Evolutionary conservation across 2,329 filamentous ascomycete species (phyloP).

Genomic region (Cercospora sp.): DNA sequence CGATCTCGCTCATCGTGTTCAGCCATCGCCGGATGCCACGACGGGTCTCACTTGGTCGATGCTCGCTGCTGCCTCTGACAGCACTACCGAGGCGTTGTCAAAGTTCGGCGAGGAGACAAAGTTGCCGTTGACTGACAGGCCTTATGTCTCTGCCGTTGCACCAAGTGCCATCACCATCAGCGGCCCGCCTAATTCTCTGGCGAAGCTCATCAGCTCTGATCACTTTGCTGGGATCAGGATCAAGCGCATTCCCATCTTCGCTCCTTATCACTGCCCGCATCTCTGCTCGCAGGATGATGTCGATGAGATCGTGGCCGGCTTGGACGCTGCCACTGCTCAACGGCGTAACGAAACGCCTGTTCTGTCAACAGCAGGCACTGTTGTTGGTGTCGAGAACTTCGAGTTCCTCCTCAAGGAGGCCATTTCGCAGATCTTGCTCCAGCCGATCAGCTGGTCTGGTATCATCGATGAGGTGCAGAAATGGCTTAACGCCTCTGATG

Average conservation of each 20-base stretch:
- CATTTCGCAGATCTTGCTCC: constrained; percentile 2
- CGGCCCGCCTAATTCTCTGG: constrained; percentile 11
- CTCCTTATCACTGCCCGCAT: constrained; percentile 13
- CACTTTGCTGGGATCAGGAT: not conserved
- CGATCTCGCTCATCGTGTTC: constrained; percentile 3
- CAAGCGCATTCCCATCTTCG: constrained; percentile 10
- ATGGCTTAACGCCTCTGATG: constrained; percentile 2
- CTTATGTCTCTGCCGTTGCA: constrained; percentile 18
- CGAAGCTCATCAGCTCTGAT: constrained; percentile 6
- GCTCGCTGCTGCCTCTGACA: not conserved
- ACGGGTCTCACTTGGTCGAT: constrained; percentile 6
- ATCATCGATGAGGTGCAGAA: not conserved
- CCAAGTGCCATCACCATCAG: constrained; percentile 18
- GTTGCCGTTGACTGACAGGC: constrained; percentile 14
- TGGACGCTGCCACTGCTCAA: not conserved
- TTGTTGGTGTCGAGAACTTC: not conserved
- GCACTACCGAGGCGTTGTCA: constrained; percentile 1
- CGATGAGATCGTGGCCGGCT: not conserved
- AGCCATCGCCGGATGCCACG: constrained; percentile 4
- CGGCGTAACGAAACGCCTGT: not conserved
- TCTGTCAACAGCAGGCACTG: not conserved
- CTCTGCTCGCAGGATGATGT: constrained; percentile 24
- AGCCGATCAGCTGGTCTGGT: constrained; percentile 6
- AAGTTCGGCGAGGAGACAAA: constrained; percentile 8
- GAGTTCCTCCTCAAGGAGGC: not conserved